Conservation (phyloP, 108 stramenopile species). For the Epithemia pelagica region DNA sequence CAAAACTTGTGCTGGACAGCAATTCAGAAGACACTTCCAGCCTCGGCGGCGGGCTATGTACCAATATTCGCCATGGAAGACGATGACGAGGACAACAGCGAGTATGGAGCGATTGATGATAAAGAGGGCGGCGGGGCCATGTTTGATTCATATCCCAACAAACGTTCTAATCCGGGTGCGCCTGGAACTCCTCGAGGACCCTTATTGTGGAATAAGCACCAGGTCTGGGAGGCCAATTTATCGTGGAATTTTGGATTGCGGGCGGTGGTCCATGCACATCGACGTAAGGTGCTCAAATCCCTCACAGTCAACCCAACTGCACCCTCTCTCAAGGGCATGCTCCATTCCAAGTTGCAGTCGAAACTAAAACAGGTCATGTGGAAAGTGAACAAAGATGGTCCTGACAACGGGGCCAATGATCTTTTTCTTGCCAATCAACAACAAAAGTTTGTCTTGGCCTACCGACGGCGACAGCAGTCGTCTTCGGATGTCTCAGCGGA, state of each 20-base stretch:
- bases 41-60: constrained; percentile 4
- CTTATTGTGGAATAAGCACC: constrained; percentile 22
- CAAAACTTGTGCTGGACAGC: no score
- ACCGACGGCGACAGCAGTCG: constrained; percentile 43
- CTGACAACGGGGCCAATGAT: no score
- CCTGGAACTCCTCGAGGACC: not conserved
- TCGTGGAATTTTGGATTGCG: constrained; percentile 31
- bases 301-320: no score
- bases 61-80: not conserved
- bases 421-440: no score
- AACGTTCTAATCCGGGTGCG: no score
- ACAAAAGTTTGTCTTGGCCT: constrained; percentile 40
- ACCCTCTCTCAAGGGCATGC: no score
- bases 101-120: no score
- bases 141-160: no score
- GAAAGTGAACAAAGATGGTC: not conserved
- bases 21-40: constrained; percentile 26
- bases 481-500: no score
- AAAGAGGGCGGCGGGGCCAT: no score
- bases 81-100: no score
- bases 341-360: constrained; percentile 3
- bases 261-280: constrained; percentile 8
- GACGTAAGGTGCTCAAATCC: not conserved
- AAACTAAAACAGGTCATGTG: constrained; percentile 1
- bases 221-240: constrained; percentile 45